Evolutionary conservation across 179 eudicot genomes (phyloP), one percentile per base, ranked within the genome.

Genomic region (Drosera spatulata): DNA sequence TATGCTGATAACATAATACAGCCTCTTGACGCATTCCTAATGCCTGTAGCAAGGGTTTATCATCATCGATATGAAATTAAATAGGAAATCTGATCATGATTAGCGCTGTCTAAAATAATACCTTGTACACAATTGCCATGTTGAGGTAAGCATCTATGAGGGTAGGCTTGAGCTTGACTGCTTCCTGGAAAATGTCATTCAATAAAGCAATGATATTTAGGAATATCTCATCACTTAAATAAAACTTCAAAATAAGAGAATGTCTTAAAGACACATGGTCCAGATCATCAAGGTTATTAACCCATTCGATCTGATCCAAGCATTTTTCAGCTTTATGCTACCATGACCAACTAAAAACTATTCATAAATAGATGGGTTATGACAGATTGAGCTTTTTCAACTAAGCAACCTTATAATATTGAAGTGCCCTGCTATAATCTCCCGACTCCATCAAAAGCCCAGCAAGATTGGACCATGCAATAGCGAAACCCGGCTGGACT

Each of bases 381-480:
- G n/a, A n/a, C n/a, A n/a, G n/a, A n/a, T n/a, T n/a, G n/a, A n/a
- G n/a, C n/a, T 49, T 6, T 42, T 6, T 0, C 39, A 41, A 45
- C 10, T 7, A 37, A 62, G 41, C 67, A n/a, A 87, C 99, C 97
- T 87, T 94, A 78, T 90, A 94, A 71, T 81, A 94, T 50, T 89
- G 88, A 69, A 90, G 80, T 71, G 99, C 97, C 65, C 86, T 73
- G 56, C 74, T 81, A 56, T 80, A 84, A 71, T 94, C 97, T 58
- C 99, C 96, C 4, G 93, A 78, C 70, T 94, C 99, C 87, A 83
- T 83, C 49, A 93, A 90, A 61, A 94, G 88, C 15, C 97, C 97
- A 67, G 94, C 97, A 70, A 94, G 94, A 70, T 93, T 94, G 61
- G 99, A 85, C 99, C 99, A 94, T n/a, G 96, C 97, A 50, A 83